Percentiles rank a stretch among this genome's conserved stretches.
Conservation (phyloP, 768 basidiomycete genomes). For the Lactifluus echinatus region DNA sequence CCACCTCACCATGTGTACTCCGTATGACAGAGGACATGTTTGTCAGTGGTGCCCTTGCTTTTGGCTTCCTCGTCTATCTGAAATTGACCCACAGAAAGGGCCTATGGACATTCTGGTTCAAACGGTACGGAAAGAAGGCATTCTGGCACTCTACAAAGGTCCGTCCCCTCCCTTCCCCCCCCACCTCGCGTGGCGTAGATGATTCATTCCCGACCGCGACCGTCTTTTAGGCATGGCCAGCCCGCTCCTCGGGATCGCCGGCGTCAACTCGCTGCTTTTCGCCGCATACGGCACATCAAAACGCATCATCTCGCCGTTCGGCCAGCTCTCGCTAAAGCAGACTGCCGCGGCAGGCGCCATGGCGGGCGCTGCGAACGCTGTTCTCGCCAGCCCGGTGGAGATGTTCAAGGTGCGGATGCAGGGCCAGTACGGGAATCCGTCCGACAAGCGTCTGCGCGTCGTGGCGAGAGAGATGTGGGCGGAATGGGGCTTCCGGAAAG, state of each 20-base stretch:
- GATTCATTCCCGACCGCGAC: not conserved
- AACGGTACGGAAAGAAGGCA: slow-evolving; percentile 80
- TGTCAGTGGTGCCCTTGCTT: slow-evolving; percentile 40
- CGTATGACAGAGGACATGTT: slow-evolving; percentile 67
- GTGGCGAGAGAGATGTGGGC: slow-evolving; percentile 79
- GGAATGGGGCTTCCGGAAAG: slow-evolving; percentile 77
- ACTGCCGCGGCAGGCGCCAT: slow-evolving; percentile 81
- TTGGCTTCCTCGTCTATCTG: not conserved
- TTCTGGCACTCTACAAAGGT: slow-evolving; percentile 96
- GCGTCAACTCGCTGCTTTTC: slow-evolving; percentile 93
- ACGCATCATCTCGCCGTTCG: slow-evolving; percentile 82
- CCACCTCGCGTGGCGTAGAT: not conserved
- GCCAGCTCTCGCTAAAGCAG: slow-evolving; percentile 69
- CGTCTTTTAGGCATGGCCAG: slow-evolving; percentile 94
- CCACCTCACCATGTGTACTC: not conserved
- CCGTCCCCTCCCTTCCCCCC: slow-evolving; percentile 1
- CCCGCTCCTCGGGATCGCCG: slow-evolving; percentile 86
- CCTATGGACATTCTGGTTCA: slow-evolving; percentile 84
- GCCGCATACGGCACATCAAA: slow-evolving; percentile 79
- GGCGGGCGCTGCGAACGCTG: slow-evolving; percentile 85
- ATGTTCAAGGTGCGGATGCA: slow-evolving; percentile 99
- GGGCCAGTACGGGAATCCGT: slow-evolving; percentile 78
- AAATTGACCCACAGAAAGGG: slow-evolving; percentile 52
- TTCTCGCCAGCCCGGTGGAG: slow-evolving; percentile 92
- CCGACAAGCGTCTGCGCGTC: slow-evolving; percentile 67